A percentile compares a stretch with the other conserved stretches of the same genome.
These are phyloP conservation scores for Pseudogymnoascus sp. DNA, from an alignment of 2,329 filamentous ascomycete genomes.

Conservation along the genomic window DNA sequence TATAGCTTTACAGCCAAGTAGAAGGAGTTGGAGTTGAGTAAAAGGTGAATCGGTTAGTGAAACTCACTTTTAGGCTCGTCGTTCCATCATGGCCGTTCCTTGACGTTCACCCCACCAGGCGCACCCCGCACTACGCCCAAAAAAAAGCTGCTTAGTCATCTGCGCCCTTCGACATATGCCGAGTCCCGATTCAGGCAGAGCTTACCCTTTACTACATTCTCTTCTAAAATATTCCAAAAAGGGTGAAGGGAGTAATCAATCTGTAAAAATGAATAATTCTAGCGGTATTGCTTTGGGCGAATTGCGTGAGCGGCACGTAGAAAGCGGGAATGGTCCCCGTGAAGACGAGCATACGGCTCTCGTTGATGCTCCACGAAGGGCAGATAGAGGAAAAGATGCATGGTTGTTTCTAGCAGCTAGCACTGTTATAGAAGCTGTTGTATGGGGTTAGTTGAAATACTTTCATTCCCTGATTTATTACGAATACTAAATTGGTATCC, in stretches of 20 bases:
- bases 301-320: conserved; percentile 1
- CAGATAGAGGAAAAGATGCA: conserved; percentile 43
- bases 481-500: conserved; percentile 16
- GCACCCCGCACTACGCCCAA: not conserved
- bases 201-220: too few species aligned
- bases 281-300: not conserved
- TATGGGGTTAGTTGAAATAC: conserved; percentile 39
- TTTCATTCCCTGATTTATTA: conserved; percentile 23
- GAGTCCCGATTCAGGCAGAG: not conserved
- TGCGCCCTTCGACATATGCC: not conserved
- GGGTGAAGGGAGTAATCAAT: not conserved
- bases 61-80: not conserved
- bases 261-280: not conserved
- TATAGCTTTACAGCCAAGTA: not conserved
- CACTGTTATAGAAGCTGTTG: conserved; percentile 45
- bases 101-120: not conserved
- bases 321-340: not conserved
- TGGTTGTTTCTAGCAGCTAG: conserved; percentile 44
- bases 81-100: conserved; percentile 1
- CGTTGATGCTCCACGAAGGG: conserved; percentile 31
- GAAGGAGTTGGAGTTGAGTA: not conserved
- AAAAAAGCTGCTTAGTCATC: not conserved
- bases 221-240: not conserved
- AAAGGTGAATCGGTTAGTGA: conserved; percentile 1
- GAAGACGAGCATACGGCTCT: not conserved